Conservation (phyloP, 371 early-diverging fungal species). For the Mortierella sp. region DNA sequence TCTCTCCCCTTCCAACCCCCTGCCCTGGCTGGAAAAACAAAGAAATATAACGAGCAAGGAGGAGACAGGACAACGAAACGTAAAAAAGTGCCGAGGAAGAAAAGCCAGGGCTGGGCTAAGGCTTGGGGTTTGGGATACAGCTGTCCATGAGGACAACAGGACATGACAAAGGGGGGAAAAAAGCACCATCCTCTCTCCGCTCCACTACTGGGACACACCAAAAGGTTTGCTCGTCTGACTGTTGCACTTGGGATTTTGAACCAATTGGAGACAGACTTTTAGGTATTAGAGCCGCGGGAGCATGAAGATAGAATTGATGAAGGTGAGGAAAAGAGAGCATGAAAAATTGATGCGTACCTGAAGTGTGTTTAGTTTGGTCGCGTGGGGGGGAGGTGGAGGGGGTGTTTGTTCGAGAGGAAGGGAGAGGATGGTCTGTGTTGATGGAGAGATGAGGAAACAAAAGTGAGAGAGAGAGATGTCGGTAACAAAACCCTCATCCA, state of each 20-base stretch:
- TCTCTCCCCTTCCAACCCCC: neutral
- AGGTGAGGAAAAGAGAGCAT: neutral
- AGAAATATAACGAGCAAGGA: neutral
- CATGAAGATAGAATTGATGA: constrained; percentile 2
- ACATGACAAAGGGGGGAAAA: neutral
- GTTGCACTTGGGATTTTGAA: neutral
- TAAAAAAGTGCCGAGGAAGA: neutral
- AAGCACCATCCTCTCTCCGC: neutral
- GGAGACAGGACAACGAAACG: neutral
- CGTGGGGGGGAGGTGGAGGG: neutral
- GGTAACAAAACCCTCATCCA: neutral
- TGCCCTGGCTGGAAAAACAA: neutral
- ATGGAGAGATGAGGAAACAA: constrained; percentile 6
- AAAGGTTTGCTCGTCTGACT: neutral
- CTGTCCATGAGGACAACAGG: neutral
- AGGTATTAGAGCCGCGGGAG: neutral
- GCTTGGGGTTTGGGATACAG: neutral
- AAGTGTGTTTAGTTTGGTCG: neutral
- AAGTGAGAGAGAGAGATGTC: neutral
- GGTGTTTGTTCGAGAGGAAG: neutral
- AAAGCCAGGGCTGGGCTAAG: neutral
- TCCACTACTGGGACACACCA: neutral
- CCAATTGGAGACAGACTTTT: constrained; percentile 5
- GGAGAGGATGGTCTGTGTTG: neutral
- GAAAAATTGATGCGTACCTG: neutral